Evolutionary conservation across 2,329 filamentous ascomycete genomes (phyloP), one percentile per base, ranked within the genome.

Genomic region (Colletotrichum phormii): DNA sequence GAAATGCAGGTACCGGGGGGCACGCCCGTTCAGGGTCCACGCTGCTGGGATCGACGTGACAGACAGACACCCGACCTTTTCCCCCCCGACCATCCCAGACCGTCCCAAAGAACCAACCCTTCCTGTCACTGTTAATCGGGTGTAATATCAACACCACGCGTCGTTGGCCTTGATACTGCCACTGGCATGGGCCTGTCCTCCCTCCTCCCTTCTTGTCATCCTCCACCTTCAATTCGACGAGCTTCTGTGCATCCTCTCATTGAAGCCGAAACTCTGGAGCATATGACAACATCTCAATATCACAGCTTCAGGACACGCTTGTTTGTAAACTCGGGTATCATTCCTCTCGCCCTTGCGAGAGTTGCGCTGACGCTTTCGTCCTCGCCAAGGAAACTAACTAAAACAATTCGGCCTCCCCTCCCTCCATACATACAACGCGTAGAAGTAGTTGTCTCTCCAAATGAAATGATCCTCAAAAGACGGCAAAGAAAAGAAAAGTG

Each of bases 301-400:
- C 64, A 26, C 54, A 63, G 7, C 24, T 24, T 26, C 12, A 24
- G 4, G n/a, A 29, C 5, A 29, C 26, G 49, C 18, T 64, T 5
- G 18, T 58, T 68, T 65, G 53, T 31, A 26, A 57, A 65, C 62
- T 63, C 59, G 71, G 71, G 62, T 73, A 73, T 73, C 71, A 72
- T 73, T 73, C 71, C 71, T 62, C 67, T 73, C 58, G 71, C 67
- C 55, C 58, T 57, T 67, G 60, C 64, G 59, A 63, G 35, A 72
- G 60, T 70, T 66, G 54, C 66, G 60, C 35, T 55, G 54, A 65
- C 42, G 31, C 31, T 63, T n/a, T 29, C 29, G 60, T 59, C 59
- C 53, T n/a, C 65, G 69, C 65, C 46, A 60, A 57, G 37, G 61
- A 63, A 69, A 57, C n/a, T 42, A 72, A 67, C 42, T 59, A 61